Evolutionary conservation across 108 stramenopile species (phyloP).

Genomic region (Stephanodiscus minutulus): DNA sequence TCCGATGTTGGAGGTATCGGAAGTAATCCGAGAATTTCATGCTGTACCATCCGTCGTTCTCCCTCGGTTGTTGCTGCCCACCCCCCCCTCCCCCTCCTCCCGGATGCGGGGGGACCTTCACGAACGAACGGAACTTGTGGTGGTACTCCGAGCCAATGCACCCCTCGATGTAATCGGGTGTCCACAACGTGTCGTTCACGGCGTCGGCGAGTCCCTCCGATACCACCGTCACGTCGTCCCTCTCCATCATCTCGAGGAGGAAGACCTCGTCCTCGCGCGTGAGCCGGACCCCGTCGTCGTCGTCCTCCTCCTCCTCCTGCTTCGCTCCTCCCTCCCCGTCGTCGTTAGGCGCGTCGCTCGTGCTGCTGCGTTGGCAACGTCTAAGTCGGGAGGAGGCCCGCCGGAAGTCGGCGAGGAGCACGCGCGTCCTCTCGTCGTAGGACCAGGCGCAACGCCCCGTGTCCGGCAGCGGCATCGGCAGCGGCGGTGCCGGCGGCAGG

Average conservation of each 20-base stretch:
- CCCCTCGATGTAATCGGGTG: constrained; percentile 42
- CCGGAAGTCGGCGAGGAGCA: constrained; percentile 61
- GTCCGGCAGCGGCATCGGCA: constrained; percentile 30
- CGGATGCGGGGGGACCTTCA: constrained; percentile 8
- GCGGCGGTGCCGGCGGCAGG: constrained; percentile 49
- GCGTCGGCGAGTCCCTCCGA: constrained; percentile 57
- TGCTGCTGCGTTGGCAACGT: too few species aligned
- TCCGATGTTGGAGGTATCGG: constrained; percentile 49
- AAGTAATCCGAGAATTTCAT: constrained; percentile 68
- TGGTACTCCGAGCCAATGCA: constrained; percentile 48
- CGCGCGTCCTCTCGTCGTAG: constrained; percentile 54
- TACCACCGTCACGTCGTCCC: constrained; percentile 71
- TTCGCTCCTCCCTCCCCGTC: not conserved
- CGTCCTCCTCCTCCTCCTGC: not conserved
- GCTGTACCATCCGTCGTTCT: constrained; percentile 38
- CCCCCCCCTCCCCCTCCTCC: not conserved
- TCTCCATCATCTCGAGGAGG: constrained; percentile 66
- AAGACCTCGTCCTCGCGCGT: constrained; percentile 47
- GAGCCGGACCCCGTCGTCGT: not conserved
- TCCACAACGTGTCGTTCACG: constrained; percentile 50
- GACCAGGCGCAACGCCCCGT: constrained; percentile 64
- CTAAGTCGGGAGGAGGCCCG: too few species aligned
- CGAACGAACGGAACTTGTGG: constrained; percentile 67
- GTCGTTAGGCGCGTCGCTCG: not conserved
- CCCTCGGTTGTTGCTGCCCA: constrained; percentile 18